Base-by-base conservation (phyloP, 257 asterid genomes). In the Solanum arcanum region DNA sequence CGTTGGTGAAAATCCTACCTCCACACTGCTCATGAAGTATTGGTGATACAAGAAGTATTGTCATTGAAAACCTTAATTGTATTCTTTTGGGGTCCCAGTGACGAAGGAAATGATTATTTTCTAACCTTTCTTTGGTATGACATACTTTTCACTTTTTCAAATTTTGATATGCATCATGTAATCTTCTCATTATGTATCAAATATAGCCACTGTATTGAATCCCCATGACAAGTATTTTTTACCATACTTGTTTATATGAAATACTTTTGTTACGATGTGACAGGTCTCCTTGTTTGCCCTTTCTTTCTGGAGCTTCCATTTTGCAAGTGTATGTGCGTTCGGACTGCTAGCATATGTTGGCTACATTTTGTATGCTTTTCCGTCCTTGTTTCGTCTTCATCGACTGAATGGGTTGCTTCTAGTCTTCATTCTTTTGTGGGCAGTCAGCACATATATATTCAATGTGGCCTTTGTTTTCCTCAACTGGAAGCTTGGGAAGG, bases 381-480 rank as follows among this genome's bases (percentile, higher is more conserved):
- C 99, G 21, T 97, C 99, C 75, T 92, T 97, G 94, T 93, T 94
- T 88, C 96, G 96, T 87, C 88, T 97, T 95, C 99, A 94, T 89
- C 95, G 97, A 86, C 91, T 97, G 91, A 97, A 93, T 83, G 99
- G 99, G 76, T 89, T 97, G 90, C 98, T 97, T 87, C 99, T 97
- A 83, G 98, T 95, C 91, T 97, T 97, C 97, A 97, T 97, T 91
- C 98, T 97, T 91, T 93, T 97, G 90, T 97, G 99, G 99, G 99
- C 99, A 41, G 96, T 90, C 88, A 95, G 99, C 95, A 97, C 99
- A 10, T 97, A 97, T 89, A 78, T 95, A 90, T 97, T 97, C 92
- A 97, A 97, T 84, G 98, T 95, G 87, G 96, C 96, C 84, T 95
- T 94, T 91, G 96, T 98, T 49, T 97, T 93, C 86, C 93, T 97